Evolutionary conservation across 1,139 yeast species (phyloP).

Genomic region (Candida sp.): DNA sequence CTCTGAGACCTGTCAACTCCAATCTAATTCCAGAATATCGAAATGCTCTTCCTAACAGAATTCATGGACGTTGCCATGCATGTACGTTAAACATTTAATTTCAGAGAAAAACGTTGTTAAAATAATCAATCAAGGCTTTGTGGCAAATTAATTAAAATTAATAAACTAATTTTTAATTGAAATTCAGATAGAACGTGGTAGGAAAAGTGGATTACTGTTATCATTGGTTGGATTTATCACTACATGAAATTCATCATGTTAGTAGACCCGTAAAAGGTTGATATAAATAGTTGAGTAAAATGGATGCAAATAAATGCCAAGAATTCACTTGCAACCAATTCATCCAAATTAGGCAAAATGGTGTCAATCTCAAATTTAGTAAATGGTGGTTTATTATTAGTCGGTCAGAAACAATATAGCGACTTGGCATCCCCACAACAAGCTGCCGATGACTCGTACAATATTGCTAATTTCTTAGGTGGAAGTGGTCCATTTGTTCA

Average conservation of each 20-base stretch:
- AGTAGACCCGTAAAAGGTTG: not conserved
- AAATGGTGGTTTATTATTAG: constrained; percentile 23
- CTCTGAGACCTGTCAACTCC: too few relatives aligned
- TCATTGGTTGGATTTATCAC: not conserved
- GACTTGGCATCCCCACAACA: constrained; percentile 25
- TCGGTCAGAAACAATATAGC: constrained; percentile 18
- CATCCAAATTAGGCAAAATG: constrained; percentile 11
- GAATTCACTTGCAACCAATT: not conserved
- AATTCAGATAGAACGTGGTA: not conserved
- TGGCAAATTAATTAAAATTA: too few relatives aligned
- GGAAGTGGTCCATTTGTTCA: constrained; percentile 41
- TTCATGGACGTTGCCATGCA: too few relatives aligned
- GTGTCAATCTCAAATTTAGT: constrained; percentile 25
- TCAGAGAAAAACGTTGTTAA: too few relatives aligned
- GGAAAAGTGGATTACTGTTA: not conserved
- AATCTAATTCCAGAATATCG: too few relatives aligned
- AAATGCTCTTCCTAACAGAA: too few relatives aligned
- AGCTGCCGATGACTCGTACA: constrained; percentile 28
- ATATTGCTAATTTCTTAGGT: constrained; percentile 34
- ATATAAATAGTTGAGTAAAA: too few relatives aligned
- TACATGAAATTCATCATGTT: not conserved
- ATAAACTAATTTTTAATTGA: not conserved
- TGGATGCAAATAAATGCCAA: not conserved
- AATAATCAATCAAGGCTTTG: too few relatives aligned
- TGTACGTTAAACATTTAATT: too few relatives aligned